Evolutionary conservation across 345 rosid species (phyloP).

Genomic region (Eucalyptus erythrocorys): DNA sequence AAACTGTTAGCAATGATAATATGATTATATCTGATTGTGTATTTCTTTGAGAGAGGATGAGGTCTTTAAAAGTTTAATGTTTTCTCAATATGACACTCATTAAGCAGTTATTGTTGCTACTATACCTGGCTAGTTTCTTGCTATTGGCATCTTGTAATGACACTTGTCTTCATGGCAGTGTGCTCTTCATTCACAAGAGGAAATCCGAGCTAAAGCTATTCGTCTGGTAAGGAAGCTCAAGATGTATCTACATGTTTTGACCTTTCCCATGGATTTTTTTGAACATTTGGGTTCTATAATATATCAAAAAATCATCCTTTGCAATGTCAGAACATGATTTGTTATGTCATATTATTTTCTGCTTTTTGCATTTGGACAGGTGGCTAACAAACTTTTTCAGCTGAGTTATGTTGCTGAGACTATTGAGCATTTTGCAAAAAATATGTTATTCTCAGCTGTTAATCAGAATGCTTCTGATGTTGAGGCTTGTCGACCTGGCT

Average conservation of each 20-base stretch:
- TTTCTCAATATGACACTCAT: background rate
- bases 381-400: slow-evolving; percentile 91
- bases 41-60: background rate
- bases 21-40: background rate
- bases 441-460: slow-evolving; percentile 62
- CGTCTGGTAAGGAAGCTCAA: slow-evolving; percentile 52
- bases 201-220: slow-evolving; percentile 83
- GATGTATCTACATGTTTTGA: background rate
- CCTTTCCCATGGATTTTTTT: background rate
- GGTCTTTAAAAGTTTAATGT: background rate
- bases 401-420: slow-evolving; percentile 52
- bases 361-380: slow-evolving; percentile 34
- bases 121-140: background rate
- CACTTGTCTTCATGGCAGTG: slow-evolving; percentile 43
- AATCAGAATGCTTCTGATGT: slow-evolving; percentile 26
- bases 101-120: background rate
- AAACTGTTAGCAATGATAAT: background rate
- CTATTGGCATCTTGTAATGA: slow-evolving; percentile 2
- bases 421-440: slow-evolving; percentile 82
- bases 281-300: background rate
- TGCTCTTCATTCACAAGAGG: slow-evolving; percentile 91
- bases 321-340: background rate
- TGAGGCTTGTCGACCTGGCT: slow-evolving; percentile 26
- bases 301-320: background rate
- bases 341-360: background rate